phyloP scores from a whole-genome alignment of 176 grass and related monocot genomes.

The Olyra latifolia region DNA sequence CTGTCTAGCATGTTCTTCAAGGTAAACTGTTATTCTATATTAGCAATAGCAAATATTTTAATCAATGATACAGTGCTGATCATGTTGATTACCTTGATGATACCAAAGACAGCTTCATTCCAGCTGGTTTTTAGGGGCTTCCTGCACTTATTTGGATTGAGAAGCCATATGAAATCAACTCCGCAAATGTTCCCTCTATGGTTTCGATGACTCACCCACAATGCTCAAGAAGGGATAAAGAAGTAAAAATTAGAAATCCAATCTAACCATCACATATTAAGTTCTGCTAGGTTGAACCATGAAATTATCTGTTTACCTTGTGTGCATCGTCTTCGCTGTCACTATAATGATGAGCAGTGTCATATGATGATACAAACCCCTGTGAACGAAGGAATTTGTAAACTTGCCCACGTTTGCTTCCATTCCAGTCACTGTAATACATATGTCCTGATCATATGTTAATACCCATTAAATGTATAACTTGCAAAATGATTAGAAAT shows the following conservation, averaged over 20 bases:
- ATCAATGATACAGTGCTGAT: slow-evolving; percentile 20
- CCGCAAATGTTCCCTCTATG: slow-evolving; percentile 92
- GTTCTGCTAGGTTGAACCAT: slow-evolving; percentile 11
- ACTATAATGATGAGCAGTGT: slow-evolving; percentile 84
- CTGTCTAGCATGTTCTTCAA: slow-evolving; percentile 33
- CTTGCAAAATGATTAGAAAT: slow-evolving; percentile 1
- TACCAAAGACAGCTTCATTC: slow-evolving; percentile 91
- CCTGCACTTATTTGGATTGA: slow-evolving; percentile 75
- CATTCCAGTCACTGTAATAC: slow-evolving; percentile 80
- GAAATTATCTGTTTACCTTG: slow-evolving; percentile 57
- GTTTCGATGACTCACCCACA: slow-evolving; percentile 98
- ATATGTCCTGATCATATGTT: slow-evolving; percentile 30
- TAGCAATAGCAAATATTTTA: slow-evolving; percentile 26
- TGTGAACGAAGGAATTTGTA: slow-evolving; percentile 92
- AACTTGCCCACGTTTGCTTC: slow-evolving; percentile 94
- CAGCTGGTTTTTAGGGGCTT: slow-evolving; percentile 88
- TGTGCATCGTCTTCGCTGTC: slow-evolving; percentile 89
- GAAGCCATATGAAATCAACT: slow-evolving; percentile 97
- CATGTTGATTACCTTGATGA: slow-evolving; percentile 75
- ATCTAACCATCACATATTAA: background rate
- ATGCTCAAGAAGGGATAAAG: slow-evolving; percentile 22
- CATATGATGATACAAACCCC: slow-evolving; percentile 88
- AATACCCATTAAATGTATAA: slow-evolving; percentile 28
- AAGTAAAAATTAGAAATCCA: slow-evolving; percentile 10
- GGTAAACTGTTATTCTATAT: slow-evolving; percentile 37